Conservation (phyloP, 768 basidiomycete species). For the Termitomyces sp. region DNA sequence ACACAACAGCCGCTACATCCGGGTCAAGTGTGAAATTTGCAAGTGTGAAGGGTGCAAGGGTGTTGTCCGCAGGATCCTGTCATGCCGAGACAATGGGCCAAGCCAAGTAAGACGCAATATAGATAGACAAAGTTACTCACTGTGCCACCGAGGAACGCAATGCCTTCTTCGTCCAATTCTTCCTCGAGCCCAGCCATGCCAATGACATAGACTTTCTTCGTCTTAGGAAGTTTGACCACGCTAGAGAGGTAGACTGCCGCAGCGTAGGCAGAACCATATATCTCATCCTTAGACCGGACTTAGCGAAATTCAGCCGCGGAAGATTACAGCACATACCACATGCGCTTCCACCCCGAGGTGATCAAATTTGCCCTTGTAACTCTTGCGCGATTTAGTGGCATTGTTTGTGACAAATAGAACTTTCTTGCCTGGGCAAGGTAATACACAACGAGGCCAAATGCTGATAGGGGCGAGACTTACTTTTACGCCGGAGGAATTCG, state of each 20-base stretch:
- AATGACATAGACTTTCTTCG: slow-evolving; percentile 94
- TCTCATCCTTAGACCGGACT: slow-evolving; percentile 70
- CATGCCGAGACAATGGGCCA: background rate
- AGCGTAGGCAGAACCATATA: slow-evolving; percentile 90
- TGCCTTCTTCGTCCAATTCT: slow-evolving; percentile 84
- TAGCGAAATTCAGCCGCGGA: background rate
- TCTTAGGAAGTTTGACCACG: slow-evolving; percentile 81
- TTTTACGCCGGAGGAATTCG: slow-evolving; percentile 59
- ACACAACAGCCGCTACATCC: slow-evolving; percentile 86
- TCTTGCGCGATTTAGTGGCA: slow-evolving; percentile 85
- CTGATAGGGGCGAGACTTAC: slow-evolving; percentile 31
- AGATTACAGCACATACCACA: slow-evolving; percentile 49
- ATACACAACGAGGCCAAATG: slow-evolving; percentile 7
- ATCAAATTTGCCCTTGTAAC: slow-evolving; percentile 90
- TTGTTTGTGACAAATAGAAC: slow-evolving; percentile 97
- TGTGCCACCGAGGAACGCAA: slow-evolving; percentile 77
- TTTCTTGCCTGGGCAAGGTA: slow-evolving; percentile 55
- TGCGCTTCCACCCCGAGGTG: slow-evolving; percentile 78
- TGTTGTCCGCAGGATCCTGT: slow-evolving; percentile 83
- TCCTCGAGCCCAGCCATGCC: slow-evolving; percentile 91
- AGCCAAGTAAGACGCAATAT: background rate
- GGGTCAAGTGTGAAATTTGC: slow-evolving; percentile 70
- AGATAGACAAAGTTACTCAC: slow-evolving; percentile 36
- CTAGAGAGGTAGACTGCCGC: slow-evolving; percentile 73
- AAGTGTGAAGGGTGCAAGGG: slow-evolving; percentile 62